phyloP scores from a whole-genome alignment of 2,329 filamentous ascomycete genomes.

The Fusarium sp. region DNA sequence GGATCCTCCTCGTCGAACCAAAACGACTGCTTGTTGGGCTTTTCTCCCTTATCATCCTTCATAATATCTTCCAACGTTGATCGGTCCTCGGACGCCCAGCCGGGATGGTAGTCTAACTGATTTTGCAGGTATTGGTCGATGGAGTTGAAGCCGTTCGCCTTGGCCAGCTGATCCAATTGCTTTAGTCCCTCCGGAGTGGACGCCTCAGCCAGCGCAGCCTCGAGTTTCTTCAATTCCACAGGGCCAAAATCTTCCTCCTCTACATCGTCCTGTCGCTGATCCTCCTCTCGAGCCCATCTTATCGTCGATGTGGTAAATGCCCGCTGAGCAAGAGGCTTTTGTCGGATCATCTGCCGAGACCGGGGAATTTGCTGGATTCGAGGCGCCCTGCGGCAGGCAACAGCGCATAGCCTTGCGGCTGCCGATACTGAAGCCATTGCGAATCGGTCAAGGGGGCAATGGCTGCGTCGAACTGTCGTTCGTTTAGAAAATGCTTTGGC shows the following conservation, averaged over 20 bases:
- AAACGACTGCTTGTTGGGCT: slow-evolving; percentile 54
- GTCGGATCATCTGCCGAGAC: slow-evolving; percentile 41
- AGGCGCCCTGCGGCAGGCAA: slow-evolving; percentile 49
- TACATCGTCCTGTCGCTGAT: slow-evolving; percentile 33
- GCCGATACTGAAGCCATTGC: slow-evolving; percentile 55
- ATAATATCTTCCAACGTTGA: slow-evolving; percentile 48
- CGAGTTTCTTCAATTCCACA: slow-evolving; percentile 48
- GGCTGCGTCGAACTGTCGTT: slow-evolving; percentile 40
- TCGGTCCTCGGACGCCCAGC: slow-evolving; percentile 49
- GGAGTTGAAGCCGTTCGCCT: slow-evolving; percentile 48
- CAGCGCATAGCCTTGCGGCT: slow-evolving; percentile 52
- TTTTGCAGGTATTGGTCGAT: slow-evolving; percentile 50
- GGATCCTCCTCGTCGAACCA: slow-evolving; percentile 64
- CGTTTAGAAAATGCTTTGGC: slow-evolving; percentile 31
- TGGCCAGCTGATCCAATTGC: slow-evolving; percentile 52
- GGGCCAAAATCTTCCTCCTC: slow-evolving; percentile 43
- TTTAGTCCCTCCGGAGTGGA: slow-evolving; percentile 49
- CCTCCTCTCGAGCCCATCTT: slow-evolving; percentile 44
- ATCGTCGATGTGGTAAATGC: slow-evolving; percentile 49
- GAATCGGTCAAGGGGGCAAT: slow-evolving; percentile 41
- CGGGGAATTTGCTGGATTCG: slow-evolving; percentile 40
- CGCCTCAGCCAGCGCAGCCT: slow-evolving; percentile 46
- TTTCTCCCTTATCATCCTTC: slow-evolving; percentile 48
- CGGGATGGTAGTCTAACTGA: slow-evolving; percentile 44
- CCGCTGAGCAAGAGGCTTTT: slow-evolving; percentile 38